Conservation (phyloP, 163 green algal genomes). For the Dunaliella salina region DNA sequence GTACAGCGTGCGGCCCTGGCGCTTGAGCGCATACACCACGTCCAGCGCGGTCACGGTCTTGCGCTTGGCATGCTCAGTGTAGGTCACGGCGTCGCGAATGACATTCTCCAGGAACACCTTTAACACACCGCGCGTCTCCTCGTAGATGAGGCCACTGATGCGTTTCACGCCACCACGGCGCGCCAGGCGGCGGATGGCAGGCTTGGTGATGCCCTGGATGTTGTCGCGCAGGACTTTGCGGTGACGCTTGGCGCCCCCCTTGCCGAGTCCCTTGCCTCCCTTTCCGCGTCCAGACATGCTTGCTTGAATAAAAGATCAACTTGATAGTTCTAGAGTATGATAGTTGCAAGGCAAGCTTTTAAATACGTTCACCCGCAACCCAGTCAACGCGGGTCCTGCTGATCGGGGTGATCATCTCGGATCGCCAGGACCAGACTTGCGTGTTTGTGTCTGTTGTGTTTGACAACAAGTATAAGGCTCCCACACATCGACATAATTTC, state of each 20-base stretch:
- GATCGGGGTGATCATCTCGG: too few species aligned
- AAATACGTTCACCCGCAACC: too few species aligned
- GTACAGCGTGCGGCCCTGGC: constrained; percentile 94
- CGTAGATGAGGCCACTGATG: constrained; percentile 94
- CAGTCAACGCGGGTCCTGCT: too few species aligned
- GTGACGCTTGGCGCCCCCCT: constrained; percentile 90
- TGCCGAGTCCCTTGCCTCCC: constrained; percentile 88
- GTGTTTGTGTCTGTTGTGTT: too few species aligned
- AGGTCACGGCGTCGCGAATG: constrained; percentile 68
- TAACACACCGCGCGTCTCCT: constrained; percentile 90
- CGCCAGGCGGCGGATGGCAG: constrained; percentile 81
- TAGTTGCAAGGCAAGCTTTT: too few species aligned
- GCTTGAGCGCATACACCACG: constrained; percentile 96
- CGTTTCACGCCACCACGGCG: constrained; percentile 86
- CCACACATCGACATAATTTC: too few species aligned
- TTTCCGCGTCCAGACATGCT: constrained; percentile 81
- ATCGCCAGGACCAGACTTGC: too few species aligned
- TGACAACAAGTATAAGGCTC: too few species aligned
- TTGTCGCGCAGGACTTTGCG: constrained; percentile 91
- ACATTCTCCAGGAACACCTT: constrained; percentile 68
- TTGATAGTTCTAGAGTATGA: too few species aligned
- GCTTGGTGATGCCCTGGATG: constrained; percentile 94
- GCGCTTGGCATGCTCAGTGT: constrained; percentile 91
- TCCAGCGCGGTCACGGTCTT: constrained; percentile 87
- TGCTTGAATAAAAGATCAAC: too few species aligned